phyloP scores from a whole-genome alignment of 345 rosid genomes.

The Hirschfeldia incana region DNA sequence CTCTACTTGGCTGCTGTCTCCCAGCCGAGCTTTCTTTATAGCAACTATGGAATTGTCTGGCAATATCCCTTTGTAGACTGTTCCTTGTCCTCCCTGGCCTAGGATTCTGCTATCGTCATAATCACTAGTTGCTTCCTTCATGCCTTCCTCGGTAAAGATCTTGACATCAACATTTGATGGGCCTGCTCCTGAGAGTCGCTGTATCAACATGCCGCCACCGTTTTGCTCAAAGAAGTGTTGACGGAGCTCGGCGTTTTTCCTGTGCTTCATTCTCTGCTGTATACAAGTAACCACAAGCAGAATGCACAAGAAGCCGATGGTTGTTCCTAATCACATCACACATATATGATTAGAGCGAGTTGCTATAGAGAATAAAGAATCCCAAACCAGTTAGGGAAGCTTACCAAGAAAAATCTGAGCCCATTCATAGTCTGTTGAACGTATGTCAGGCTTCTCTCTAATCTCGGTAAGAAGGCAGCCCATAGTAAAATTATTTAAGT shows the following conservation, averaged over 20 bases:
- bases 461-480: not conserved
- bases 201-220: not conserved
- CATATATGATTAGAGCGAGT: not conserved
- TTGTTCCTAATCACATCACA: not conserved
- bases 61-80: not conserved
- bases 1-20: not conserved
- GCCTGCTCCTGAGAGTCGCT: not conserved
- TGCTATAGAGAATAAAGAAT: not conserved
- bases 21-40: not conserved
- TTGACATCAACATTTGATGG: not conserved
- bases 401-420: conserved; percentile 4
- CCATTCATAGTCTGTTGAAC: not conserved
- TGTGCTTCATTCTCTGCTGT: not conserved
- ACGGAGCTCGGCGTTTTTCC: not conserved
- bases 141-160: not conserved
- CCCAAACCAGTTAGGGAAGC: not conserved
- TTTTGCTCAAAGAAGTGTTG: not conserved
- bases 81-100: not conserved
- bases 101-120: not conserved
- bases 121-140: not conserved
- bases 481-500: not conserved
- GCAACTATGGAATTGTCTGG: not conserved
- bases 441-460: not conserved
- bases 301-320: not conserved
- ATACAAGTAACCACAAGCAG: not conserved